These are phyloP conservation scores for Oenanthe sinensis DNA, from an alignment of 129 eudicot species.

Conservation along the genomic window DNA sequence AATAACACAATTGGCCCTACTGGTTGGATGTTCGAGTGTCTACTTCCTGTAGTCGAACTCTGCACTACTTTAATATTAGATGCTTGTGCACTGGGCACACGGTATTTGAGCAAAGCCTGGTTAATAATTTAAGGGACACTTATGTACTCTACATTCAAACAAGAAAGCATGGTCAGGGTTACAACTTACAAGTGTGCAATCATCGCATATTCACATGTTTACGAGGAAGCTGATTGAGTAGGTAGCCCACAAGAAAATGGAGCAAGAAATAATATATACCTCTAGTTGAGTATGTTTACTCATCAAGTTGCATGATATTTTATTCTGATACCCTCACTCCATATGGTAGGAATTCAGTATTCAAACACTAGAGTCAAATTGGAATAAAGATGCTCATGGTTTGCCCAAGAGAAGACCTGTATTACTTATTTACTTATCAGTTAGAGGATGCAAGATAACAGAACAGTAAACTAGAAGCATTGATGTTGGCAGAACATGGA, in stretches of 20 bases:
- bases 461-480: slow-evolving; percentile 9
- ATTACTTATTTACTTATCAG: slow-evolving; percentile 2
- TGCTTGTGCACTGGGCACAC: not conserved
- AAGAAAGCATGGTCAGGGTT: not conserved
- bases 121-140: not conserved
- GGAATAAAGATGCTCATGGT: slow-evolving; percentile 7
- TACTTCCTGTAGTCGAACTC: not conserved
- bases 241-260: not conserved
- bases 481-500: slow-evolving; percentile 4
- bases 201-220: not conserved
- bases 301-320: not conserved
- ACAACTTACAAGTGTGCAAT: not conserved
- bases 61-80: not conserved
- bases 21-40: not conserved
- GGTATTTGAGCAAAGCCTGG: not conserved
- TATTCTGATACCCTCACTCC: not conserved
- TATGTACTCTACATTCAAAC: not conserved
- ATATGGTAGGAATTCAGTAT: not conserved
- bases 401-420: not conserved
- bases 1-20: not conserved
- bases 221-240: not conserved
- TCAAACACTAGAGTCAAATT: not conserved
- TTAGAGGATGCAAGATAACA: not conserved
- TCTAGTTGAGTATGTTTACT: not conserved
- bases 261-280: not conserved